Conservation (phyloP, 345 rosid species). For the Laguncularia racemosa region DNA sequence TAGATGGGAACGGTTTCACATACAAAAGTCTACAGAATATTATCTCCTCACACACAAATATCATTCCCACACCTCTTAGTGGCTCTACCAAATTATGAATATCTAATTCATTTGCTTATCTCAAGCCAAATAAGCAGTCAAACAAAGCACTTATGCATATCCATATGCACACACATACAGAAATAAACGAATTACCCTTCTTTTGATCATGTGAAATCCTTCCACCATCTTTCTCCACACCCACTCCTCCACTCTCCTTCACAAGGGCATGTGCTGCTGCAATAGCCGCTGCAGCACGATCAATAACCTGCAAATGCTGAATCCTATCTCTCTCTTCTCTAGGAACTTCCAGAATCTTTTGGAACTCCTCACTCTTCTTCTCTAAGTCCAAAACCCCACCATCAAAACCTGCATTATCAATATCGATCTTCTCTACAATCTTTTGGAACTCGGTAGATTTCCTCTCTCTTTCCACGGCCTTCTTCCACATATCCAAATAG, state of each 20-base stretch:
- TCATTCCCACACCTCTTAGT: too few relatives aligned
- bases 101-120: too few relatives aligned
- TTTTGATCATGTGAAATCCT: slow-evolving; percentile 1
- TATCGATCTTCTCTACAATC: slow-evolving; percentile 19
- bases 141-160: too few relatives aligned
- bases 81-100: too few relatives aligned
- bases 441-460: slow-evolving; percentile 54
- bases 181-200: slow-evolving; percentile 14
- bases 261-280: slow-evolving; percentile 66
- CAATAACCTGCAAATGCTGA: slow-evolving; percentile 77
- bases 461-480: slow-evolving; percentile 63
- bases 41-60: too few relatives aligned
- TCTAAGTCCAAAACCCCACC: slow-evolving; percentile 26
- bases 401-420: slow-evolving; percentile 3
- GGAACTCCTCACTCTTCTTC: slow-evolving; percentile 70
- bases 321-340: slow-evolving; percentile 72
- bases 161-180: not conserved
- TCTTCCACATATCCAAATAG: slow-evolving; percentile 81
- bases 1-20: too few relatives aligned
- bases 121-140: too few relatives aligned
- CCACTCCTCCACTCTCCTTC: slow-evolving; percentile 20
- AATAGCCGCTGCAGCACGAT: slow-evolving; percentile 79
- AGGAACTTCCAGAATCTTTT: slow-evolving; percentile 58
- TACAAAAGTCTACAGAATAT: too few relatives aligned
- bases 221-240: slow-evolving; percentile 3